A percentile compares a stretch with the other conserved stretches of the same genome.
Conservation (phyloP, 257 asterid species). For the Solanum etuberosum region DNA sequence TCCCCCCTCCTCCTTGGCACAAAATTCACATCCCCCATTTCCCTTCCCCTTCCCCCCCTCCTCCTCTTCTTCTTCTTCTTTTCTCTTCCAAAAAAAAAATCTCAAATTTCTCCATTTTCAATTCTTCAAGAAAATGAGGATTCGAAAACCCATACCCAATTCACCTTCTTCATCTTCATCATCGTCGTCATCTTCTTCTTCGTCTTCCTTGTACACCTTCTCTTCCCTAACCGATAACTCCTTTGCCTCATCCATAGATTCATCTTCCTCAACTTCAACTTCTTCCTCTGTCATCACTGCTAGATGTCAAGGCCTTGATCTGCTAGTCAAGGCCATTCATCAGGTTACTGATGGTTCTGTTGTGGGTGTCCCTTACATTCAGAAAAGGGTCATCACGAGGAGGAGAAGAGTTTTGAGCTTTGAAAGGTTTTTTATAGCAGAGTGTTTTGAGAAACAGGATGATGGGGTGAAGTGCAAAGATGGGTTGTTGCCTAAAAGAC, state of each 20-base stretch:
- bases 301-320: conserved; percentile 84
- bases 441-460: not conserved
- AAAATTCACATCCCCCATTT: not conserved
- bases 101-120: not conserved
- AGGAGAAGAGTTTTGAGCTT: conserved; percentile 24
- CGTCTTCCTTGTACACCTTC: not conserved
- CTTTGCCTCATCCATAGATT: conserved; percentile 1
- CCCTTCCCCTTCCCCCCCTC: not conserved
- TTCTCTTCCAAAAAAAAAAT: not conserved
- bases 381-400: conserved; percentile 51
- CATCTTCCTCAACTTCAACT: conserved; percentile 8
- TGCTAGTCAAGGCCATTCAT: conserved; percentile 80
- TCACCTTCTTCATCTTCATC: not conserved
- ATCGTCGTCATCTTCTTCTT: not conserved
- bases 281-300: conserved; percentile 16
- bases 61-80: not conserved
- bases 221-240: conserved; percentile 5
- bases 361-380: conserved; percentile 78
- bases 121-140: not conserved
- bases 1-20: not conserved
- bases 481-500: conserved; percentile 7
- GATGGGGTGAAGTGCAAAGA: not conserved
- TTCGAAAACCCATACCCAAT: conserved; percentile 2
- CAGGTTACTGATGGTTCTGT: conserved; percentile 63
- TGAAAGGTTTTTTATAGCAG: conserved; percentile 6